phyloP scores from a whole-genome alignment of 2,329 filamentous ascomycete species.

The Dryadomyces quercus-mongolicae region DNA sequence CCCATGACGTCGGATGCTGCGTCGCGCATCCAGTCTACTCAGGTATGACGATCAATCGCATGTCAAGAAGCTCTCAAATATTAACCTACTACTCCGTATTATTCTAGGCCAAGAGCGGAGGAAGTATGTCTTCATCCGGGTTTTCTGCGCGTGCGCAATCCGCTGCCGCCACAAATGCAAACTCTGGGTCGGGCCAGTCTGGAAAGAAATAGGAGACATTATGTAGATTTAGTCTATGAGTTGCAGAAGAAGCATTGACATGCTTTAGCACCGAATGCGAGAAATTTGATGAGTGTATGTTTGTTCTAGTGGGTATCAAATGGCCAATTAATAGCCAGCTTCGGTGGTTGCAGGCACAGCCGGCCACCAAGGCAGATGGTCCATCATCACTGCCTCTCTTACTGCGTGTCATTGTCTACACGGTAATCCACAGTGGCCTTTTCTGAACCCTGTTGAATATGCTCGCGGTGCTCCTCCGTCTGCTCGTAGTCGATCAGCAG shows the following conservation, averaged over 20 bases:
- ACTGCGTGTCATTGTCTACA: background rate
- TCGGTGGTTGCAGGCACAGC: too few relatives aligned
- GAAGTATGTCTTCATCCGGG: background rate
- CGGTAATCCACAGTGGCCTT: background rate
- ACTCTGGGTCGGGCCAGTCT: background rate
- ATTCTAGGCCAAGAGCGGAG: background rate
- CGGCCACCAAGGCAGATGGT: too few relatives aligned
- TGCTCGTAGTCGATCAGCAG: constrained; percentile 32
- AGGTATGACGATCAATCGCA: background rate
- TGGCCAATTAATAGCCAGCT: too few relatives aligned
- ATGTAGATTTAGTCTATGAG: too few relatives aligned
- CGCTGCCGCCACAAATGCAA: background rate
- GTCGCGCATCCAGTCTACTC: background rate
- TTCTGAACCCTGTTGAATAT: background rate
- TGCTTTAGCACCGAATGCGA: too few relatives aligned
- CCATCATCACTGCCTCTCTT: too few relatives aligned
- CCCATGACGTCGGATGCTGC: background rate
- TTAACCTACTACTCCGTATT: background rate
- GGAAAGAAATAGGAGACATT: background rate
- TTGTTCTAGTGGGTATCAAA: too few relatives aligned
- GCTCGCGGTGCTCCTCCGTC: constrained; percentile 5
- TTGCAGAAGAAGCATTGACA: too few relatives aligned
- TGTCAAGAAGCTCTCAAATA: background rate
- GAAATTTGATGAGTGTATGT: too few relatives aligned
- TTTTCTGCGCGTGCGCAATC: background rate